Evolutionary conservation across 805 yeast genomes (phyloP).

Genomic region (Candida sphagnicola): DNA sequence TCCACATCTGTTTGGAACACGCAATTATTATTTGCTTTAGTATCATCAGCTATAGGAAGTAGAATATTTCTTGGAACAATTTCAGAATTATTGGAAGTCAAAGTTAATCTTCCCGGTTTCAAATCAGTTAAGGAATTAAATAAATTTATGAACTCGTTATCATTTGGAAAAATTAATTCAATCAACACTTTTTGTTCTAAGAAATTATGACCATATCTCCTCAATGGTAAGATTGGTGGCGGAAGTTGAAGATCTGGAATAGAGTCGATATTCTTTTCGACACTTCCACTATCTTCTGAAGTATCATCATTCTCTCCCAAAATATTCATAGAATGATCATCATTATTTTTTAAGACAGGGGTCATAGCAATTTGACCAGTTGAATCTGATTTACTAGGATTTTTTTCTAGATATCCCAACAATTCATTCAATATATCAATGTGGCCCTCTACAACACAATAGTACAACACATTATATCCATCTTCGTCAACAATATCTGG

Average conservation of each 20-base stretch:
- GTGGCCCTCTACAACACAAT: conserved; percentile 94
- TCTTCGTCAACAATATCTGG: conserved; percentile 70
- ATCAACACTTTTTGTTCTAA: conserved; percentile 84
- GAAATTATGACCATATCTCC: conserved; percentile 95
- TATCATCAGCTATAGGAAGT: conserved; percentile 65
- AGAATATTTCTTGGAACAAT: conserved; percentile 84
- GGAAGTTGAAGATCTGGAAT: conserved; percentile 92
- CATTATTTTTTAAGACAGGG: not conserved
- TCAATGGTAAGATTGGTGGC: conserved; percentile 91
- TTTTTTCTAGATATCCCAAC: conserved; percentile 31
- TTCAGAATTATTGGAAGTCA: conserved; percentile 72
- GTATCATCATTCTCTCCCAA: conserved; percentile 24
- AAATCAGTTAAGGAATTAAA: conserved; percentile 38
- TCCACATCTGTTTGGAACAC: conserved; percentile 83
- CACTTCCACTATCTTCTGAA: conserved; percentile 36
- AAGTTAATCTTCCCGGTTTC: conserved; percentile 78
- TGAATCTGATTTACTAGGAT: not conserved
- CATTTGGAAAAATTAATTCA: conserved; percentile 63
- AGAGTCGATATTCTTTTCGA: conserved; percentile 47
- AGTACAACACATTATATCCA: conserved; percentile 74
- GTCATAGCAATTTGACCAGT: conserved; percentile 1
- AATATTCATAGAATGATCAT: conserved; percentile 19
- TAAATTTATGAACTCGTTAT: conserved; percentile 43
- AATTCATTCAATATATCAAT: conserved; percentile 73
- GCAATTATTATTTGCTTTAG: conserved; percentile 49